Base-by-base conservation (phyloP, 495 filamentous ascomycete genomes). In the Polyplosphaeria fusca region DNA sequence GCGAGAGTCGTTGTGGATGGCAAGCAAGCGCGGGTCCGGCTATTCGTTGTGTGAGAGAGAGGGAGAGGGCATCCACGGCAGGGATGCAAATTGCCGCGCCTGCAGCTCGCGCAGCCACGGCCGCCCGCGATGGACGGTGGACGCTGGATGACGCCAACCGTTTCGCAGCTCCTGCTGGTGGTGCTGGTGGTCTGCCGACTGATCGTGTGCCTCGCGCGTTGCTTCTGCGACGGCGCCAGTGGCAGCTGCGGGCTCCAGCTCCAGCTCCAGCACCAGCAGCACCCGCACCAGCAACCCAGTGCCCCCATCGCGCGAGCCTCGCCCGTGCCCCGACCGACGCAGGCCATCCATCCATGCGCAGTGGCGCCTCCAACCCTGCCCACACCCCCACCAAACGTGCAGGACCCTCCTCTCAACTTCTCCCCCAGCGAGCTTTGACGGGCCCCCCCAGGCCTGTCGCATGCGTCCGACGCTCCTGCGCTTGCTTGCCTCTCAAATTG, bases 71-170 rank as follows among this genome's bases (percentile, higher is more conserved):
- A 23, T 39, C 47, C 55, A 59, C 55, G 47, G 55, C 45, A 24
- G 47, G 52, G n/a, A 20, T 25, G 47, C 30, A 35, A 14, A 14
- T 7, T 35, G 14, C 9, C 39, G 39, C 39, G 11, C 5, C 9
- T 20, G 39, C 39, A 42, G 9, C 24, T 18, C 44, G 48, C 25
- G 32, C 40, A 32, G 13, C 38, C 44, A 35, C 37, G 16, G 35
- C 38, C 46, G 40, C 47, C 46, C 41, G 22, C 40, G 19, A 19
- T 19, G 14, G 12, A n/a, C 18, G 28, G 19, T 38, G 22, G 23
- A 35, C 39, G 46, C 47, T 39, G 45, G 24, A 58, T 58, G 55
- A 58, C 55, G 55, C 55, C 47, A 59, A 52, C 25, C 3, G 40
- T 12, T n/a, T 18, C 23, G 18, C 20, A 4, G n/a, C 26, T 18